Conservation (phyloP, 179 eudicot species). For the Carnegiea gigantea region DNA sequence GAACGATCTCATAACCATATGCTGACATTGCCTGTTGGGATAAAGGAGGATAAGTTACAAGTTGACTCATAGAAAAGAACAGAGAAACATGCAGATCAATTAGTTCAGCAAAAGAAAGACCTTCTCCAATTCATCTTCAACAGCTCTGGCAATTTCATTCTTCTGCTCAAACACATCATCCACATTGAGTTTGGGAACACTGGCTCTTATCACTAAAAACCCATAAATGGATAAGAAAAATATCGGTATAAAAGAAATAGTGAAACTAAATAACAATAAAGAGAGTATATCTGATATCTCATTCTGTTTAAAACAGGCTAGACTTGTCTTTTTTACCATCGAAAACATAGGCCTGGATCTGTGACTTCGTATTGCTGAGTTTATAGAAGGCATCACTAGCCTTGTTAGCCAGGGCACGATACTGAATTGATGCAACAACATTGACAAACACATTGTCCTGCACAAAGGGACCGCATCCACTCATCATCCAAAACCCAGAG, state of each 20-base stretch:
- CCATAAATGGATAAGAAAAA: neutral
- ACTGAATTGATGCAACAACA: slow-evolving; percentile 42
- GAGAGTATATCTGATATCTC: neutral
- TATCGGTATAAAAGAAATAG: neutral
- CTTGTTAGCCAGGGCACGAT: slow-evolving; percentile 31
- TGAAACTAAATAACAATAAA: neutral
- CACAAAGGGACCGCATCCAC: slow-evolving; percentile 2
- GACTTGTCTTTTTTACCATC: slow-evolving; percentile 30
- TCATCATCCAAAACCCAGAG: neutral
- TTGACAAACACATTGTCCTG: slow-evolving; percentile 49
- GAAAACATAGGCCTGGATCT: slow-evolving; percentile 42
- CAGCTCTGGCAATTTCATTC: slow-evolving; percentile 17
- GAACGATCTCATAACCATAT: slow-evolving; percentile 39
- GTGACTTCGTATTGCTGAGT: slow-evolving; percentile 34
- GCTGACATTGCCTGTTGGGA: slow-evolving; percentile 33
- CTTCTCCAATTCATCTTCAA: slow-evolving; percentile 19
- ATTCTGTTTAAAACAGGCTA: slow-evolving; percentile 1
- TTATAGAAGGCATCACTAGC: slow-evolving; percentile 37
- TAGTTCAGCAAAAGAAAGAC: neutral
- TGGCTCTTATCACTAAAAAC: slow-evolving; percentile 14
- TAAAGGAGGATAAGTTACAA: neutral
- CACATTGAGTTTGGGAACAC: slow-evolving; percentile 19
- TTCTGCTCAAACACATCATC: slow-evolving; percentile 23
- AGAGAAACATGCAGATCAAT: neutral
- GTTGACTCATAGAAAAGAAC: neutral